Conservation (phyloP, 805 yeast genomes). For the Tetrapisispora fleetii region DNA sequence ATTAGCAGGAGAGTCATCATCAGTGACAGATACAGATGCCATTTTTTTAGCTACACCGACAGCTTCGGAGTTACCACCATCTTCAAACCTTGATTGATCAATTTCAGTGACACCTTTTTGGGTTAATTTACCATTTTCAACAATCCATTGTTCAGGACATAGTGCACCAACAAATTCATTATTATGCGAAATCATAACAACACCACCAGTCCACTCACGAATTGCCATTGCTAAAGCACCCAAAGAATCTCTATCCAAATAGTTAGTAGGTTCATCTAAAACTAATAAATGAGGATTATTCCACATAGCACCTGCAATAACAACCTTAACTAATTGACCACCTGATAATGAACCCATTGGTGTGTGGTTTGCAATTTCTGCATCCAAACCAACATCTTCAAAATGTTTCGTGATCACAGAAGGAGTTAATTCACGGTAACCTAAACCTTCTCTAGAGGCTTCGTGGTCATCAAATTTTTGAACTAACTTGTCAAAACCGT, state of each 20-base stretch:
- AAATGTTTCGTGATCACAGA: constrained; percentile 91
- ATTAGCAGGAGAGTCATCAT: constrained; percentile 90
- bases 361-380: constrained; percentile 97
- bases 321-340: constrained; percentile 96
- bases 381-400: constrained; percentile 94
- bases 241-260: constrained; percentile 92
- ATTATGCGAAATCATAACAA: constrained; percentile 96
- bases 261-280: constrained; percentile 96
- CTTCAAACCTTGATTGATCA: constrained; percentile 75
- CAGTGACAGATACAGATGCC: constrained; percentile 38
- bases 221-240: constrained; percentile 97
- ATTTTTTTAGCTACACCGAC: constrained; percentile 41
- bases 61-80: constrained; percentile 47
- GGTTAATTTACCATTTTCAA: constrained; percentile 82
- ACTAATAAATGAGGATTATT: constrained; percentile 95
- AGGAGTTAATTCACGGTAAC: constrained; percentile 90
- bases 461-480: constrained; percentile 98
- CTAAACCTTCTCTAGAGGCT: constrained; percentile 98
- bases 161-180: constrained; percentile 93
- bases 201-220: constrained; percentile 98
- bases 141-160: constrained; percentile 98
- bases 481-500: constrained; percentile 83
- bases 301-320: constrained; percentile 99
- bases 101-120: constrained; percentile 72
- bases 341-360: constrained; percentile 95